phyloP scores from a whole-genome alignment of 768 basidiomycete species.

The Polyporus arcularius region DNA sequence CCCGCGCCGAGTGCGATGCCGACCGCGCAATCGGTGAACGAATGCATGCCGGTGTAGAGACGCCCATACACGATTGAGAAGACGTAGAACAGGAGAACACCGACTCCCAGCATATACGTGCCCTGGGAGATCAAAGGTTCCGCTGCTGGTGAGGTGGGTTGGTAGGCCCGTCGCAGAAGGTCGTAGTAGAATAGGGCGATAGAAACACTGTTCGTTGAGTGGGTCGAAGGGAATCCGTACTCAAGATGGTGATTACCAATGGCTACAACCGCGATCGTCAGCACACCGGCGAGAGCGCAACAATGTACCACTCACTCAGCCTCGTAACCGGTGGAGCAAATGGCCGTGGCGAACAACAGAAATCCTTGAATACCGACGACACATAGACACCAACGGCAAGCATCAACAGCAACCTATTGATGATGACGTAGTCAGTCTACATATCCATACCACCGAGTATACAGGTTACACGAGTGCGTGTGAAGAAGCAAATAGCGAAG shows the following conservation, averaged over 20 bases:
- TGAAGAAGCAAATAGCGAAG: no score
- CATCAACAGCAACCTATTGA: conserved; percentile 68
- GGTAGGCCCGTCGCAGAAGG: conserved; percentile 55
- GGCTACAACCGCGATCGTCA: conserved; percentile 40
- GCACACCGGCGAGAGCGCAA: background rate
- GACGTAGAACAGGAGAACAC: conserved; percentile 55
- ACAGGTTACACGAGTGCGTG: no score
- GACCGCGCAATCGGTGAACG: conserved; percentile 69
- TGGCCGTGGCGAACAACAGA: conserved; percentile 87
- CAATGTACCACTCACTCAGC: conserved; percentile 50
- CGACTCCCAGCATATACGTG: conserved; percentile 42
- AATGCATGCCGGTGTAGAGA: conserved; percentile 88
- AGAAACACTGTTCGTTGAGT: conserved; percentile 88
- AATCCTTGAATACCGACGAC: conserved; percentile 87
- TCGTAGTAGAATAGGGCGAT: conserved; percentile 82
- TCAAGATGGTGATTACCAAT: conserved; percentile 83
- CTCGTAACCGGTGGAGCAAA: conserved; percentile 91
- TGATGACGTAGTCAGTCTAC: background rate
- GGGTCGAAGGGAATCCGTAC: conserved; percentile 96
- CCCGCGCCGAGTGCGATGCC: conserved; percentile 65
- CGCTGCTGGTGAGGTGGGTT: background rate
- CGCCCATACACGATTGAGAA: conserved; percentile 78
- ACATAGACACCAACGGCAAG: conserved; percentile 81
- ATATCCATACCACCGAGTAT: no score
- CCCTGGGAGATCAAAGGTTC: conserved; percentile 42